Conservation (phyloP, 495 filamentous ascomycete species). For the Trypethelium eluteriae region DNA sequence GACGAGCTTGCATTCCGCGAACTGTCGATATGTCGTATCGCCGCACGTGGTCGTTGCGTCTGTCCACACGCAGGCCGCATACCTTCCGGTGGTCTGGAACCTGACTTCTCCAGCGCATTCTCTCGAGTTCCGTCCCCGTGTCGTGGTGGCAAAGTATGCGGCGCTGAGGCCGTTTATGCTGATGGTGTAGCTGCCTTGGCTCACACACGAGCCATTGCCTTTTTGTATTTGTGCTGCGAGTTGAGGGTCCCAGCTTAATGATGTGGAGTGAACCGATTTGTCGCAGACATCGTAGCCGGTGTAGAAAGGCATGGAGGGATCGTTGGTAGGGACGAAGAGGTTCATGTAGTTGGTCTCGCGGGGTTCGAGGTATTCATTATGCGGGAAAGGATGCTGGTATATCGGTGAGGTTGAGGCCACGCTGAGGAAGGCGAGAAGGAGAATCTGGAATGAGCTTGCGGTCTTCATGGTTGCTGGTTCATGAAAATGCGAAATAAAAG, state of each 20-base stretch:
- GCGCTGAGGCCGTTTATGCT: neutral
- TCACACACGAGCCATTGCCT: neutral
- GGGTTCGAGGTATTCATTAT: slow-evolving; percentile 2
- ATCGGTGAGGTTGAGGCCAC: neutral
- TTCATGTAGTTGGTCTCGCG: slow-evolving; percentile 5
- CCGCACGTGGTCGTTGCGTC: neutral
- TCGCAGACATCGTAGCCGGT: slow-evolving; percentile 10
- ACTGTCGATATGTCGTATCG: slow-evolving; percentile 1
- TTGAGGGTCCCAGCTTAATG: neutral
- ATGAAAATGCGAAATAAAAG: neutral
- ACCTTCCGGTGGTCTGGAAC: slow-evolving; percentile 3
- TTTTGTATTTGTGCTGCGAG: slow-evolving; percentile 1
- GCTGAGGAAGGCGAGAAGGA: neutral
- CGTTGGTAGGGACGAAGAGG: neutral
- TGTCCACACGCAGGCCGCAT: neutral
- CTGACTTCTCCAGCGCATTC: neutral
- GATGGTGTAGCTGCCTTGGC: slow-evolving; percentile 5
- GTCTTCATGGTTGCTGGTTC: neutral
- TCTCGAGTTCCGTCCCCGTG: neutral
- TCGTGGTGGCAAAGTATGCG: neutral
- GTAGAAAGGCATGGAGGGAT: neutral
- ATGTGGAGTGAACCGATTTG: neutral
- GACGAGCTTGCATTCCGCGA: neutral
- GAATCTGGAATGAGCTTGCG: neutral
- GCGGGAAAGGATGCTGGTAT: neutral